phyloP scores from a whole-genome alignment of 352 stramenopile genomes.

The Phytopythium delawarense region DNA sequence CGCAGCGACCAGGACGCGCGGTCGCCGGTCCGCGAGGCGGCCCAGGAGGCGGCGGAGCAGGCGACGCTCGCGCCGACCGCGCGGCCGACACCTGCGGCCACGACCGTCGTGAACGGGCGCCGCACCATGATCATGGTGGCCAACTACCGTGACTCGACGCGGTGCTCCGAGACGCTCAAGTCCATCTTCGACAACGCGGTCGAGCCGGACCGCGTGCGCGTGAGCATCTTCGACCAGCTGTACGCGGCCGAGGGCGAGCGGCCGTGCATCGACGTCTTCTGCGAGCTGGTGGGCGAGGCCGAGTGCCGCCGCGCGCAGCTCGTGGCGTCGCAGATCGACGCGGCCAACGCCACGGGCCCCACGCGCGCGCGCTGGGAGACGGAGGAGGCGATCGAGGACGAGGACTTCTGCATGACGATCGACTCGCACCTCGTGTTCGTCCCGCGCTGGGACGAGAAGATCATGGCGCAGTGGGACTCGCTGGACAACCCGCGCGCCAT shows the following conservation, averaged over 20 bases:
- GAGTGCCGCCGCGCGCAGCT: slow-evolving; percentile 60
- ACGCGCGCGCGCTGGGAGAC: slow-evolving; percentile 71
- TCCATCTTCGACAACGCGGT: slow-evolving; percentile 77
- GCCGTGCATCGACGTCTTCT: slow-evolving; percentile 62
- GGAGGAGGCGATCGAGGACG: slow-evolving; percentile 69
- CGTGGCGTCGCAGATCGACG: slow-evolving; percentile 67
- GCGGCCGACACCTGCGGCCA: slow-evolving; percentile 10
- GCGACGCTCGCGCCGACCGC: slow-evolving; percentile 9
- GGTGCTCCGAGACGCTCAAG: slow-evolving; percentile 71
- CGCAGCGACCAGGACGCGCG: slow-evolving; percentile 20
- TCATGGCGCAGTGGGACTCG: slow-evolving; percentile 67
- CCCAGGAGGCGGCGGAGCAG: slow-evolving; percentile 1
- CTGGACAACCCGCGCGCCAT: slow-evolving; percentile 69
- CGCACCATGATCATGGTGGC: slow-evolving; percentile 73
- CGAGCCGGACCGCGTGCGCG: slow-evolving; percentile 44
- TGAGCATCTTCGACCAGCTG: slow-evolving; percentile 74
- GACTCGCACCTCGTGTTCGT: slow-evolving; percentile 82
- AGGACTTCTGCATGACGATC: slow-evolving; percentile 80
- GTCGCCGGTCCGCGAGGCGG: neutral
- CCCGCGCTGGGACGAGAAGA: slow-evolving; percentile 69
- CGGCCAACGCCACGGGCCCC: slow-evolving; percentile 57
- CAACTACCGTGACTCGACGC: slow-evolving; percentile 79
- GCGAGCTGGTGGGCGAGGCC: slow-evolving; percentile 55
- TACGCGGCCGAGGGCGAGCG: slow-evolving; percentile 64
- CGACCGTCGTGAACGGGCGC: slow-evolving; percentile 52